Percentiles rank a stretch among this genome's conserved stretches.
These are phyloP conservation scores for Globisporangium nagaii DNA, from an alignment of 352 stramenopile genomes.

Conservation along the genomic window DNA sequence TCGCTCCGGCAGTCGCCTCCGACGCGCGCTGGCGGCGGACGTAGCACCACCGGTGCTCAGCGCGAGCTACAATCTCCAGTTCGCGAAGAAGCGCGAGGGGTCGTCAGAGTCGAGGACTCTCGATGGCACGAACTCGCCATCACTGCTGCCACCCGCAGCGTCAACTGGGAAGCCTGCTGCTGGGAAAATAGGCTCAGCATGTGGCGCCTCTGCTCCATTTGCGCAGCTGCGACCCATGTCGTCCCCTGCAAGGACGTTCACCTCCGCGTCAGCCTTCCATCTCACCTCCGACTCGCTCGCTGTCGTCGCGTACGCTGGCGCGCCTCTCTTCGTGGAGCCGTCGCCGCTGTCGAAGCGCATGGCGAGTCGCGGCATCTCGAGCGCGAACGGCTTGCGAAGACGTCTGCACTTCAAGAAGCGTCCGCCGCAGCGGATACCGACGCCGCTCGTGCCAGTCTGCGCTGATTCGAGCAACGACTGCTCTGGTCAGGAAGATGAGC, in stretches of 20 bases:
- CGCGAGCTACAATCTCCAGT: constrained; percentile 22
- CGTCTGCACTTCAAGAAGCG: constrained; percentile 19
- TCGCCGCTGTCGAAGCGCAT: constrained; percentile 40
- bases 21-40: constrained; percentile 12
- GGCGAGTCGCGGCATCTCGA: constrained; percentile 20
- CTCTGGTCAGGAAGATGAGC: no score
- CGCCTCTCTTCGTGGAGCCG: constrained; percentile 38
- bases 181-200: not conserved
- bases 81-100: constrained; percentile 8
- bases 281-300: constrained; percentile 10
- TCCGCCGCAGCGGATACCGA: constrained; percentile 3
- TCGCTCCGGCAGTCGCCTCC: constrained; percentile 18
- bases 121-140: no score
- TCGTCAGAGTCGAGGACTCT: no score
- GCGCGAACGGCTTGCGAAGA: constrained; percentile 20
- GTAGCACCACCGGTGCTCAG: constrained; percentile 21
- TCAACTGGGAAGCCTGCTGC: constrained; percentile 6
- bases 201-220: not conserved
- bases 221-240: constrained; percentile 5
- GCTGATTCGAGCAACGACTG: no score
- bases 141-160: not conserved
- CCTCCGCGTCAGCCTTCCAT: not conserved
- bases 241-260: not conserved
- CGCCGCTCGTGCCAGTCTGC: not conserved
- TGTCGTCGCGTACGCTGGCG: constrained; percentile 25